Evolutionary conservation across 305 asterid species (phyloP).

Genomic region (Euphrasia arctica): DNA sequence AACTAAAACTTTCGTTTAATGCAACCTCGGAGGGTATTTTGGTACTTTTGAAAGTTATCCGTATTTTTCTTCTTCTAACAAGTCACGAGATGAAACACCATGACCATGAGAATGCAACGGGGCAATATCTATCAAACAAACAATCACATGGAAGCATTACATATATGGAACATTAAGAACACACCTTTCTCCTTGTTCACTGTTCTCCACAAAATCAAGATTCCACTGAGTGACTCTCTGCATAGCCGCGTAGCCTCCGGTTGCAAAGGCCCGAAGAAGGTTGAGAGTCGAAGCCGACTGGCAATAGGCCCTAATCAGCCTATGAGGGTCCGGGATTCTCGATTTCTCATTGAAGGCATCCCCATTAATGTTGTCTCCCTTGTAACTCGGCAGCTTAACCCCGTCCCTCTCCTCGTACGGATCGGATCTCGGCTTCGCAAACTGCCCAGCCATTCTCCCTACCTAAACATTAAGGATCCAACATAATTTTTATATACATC

Average conservation of each 20-base stretch:
- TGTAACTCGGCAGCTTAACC: conserved; percentile 78
- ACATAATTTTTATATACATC: neutral
- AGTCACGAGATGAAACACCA: neutral
- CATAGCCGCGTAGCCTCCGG: conserved; percentile 93
- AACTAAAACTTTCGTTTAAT: too few relatives aligned
- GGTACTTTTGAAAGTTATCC: neutral
- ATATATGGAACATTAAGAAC: conserved; percentile 8
- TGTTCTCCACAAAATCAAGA: conserved; percentile 75
- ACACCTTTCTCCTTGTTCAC: conserved; percentile 87
- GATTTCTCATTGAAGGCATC: conserved; percentile 62
- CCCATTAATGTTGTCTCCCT: conserved; percentile 81
- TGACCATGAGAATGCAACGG: neutral
- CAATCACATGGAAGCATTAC: neutral
- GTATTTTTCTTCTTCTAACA: neutral
- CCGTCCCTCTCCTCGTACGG: conserved; percentile 57
- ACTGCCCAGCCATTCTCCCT: conserved; percentile 83
- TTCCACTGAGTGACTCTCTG: conserved; percentile 89
- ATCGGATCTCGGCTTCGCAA: conserved; percentile 77
- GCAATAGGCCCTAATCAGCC: conserved; percentile 75
- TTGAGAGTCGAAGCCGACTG: conserved; percentile 85
- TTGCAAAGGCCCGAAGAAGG: conserved; percentile 81
- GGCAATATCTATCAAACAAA: neutral
- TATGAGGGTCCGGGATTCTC: conserved; percentile 68
- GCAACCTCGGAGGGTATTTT: too few relatives aligned
- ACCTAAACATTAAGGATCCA: conserved; percentile 36